Percentiles rank a stretch among this genome's conserved stretches.
phyloP scores from a whole-genome alignment of 129 eudicot genomes.

The Flaveria sonorensis region DNA sequence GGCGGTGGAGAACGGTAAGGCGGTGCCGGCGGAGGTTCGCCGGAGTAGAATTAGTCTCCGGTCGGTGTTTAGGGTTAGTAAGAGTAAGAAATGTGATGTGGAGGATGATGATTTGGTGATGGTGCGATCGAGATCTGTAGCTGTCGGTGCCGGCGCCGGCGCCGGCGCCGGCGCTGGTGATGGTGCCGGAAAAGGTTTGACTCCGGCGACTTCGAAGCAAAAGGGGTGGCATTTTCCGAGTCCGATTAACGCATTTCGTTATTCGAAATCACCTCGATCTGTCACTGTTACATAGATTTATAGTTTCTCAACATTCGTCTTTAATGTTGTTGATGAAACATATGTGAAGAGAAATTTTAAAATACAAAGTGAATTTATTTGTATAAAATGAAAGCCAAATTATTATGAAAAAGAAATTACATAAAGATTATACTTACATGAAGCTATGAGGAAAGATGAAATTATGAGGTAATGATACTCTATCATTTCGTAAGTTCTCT shows the following conservation, averaged over 20 bases:
- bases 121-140: constrained; percentile 63
- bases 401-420: no score
- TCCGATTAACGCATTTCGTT: constrained; percentile 69
- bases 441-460: no score
- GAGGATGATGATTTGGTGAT: constrained; percentile 36
- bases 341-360: no score
- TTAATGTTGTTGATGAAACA: no score
- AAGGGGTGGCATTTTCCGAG: constrained; percentile 83
- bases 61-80: constrained; percentile 48
- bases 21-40: constrained; percentile 15
- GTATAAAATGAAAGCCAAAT: no score
- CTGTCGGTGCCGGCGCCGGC: constrained; percentile 33
- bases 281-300: constrained; percentile 43
- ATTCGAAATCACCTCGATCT: constrained; percentile 49
- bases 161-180: constrained; percentile 29
- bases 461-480: no score
- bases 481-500: no score
- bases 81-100: constrained; percentile 41
- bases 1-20: background rate
- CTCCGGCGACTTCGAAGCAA: constrained; percentile 33
- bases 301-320: no score
- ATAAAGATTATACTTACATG: no score
- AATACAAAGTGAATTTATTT: no score
- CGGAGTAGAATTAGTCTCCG: constrained; percentile 48
- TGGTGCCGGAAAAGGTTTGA: constrained; percentile 25